Conservation (phyloP, 805 yeast genomes). For the Maudiozyma saulgeensis region DNA sequence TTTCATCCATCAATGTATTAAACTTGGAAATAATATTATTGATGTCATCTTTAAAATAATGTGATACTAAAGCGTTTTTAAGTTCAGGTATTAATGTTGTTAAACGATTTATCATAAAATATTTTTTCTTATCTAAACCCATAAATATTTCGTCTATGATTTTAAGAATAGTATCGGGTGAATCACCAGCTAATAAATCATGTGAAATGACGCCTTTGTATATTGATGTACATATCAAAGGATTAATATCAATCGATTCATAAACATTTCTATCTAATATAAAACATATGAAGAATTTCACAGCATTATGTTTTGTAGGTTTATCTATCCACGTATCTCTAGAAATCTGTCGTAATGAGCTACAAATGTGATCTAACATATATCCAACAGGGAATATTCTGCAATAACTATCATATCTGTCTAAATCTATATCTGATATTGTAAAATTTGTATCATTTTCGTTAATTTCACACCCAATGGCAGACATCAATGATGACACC, state of each 20-base stretch:
- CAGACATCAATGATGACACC: slow-evolving; percentile 4
- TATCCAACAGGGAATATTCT: slow-evolving; percentile 14
- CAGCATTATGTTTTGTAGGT: too few species aligned
- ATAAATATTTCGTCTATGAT: slow-evolving; percentile 10
- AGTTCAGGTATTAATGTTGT: slow-evolving; percentile 13
- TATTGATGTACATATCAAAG: slow-evolving; percentile 10
- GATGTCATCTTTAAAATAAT: slow-evolving; percentile 4
- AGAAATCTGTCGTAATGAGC: not conserved
- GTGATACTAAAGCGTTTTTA: slow-evolving; percentile 9
- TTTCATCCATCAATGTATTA: slow-evolving; percentile 12
- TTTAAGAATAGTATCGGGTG: slow-evolving; percentile 2
- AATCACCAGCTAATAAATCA: not conserved
- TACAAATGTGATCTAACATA: slow-evolving; percentile 3
- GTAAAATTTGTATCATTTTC: not conserved
- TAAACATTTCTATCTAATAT: slow-evolving; percentile 23
- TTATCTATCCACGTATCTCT: too few species aligned
- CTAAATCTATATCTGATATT: not conserved
- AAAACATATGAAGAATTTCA: slow-evolving; percentile 12
- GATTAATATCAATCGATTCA: slow-evolving; percentile 14
- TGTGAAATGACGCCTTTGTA: not conserved
- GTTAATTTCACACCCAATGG: slow-evolving; percentile 11
- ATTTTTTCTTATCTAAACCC: slow-evolving; percentile 8
- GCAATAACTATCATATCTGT: slow-evolving; percentile 13
- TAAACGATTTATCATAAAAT: slow-evolving; percentile 20
- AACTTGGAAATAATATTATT: slow-evolving; percentile 12